phyloP scores from a whole-genome alignment of 495 filamentous ascomycete genomes.

The Penicillium cosmopolitanum region DNA sequence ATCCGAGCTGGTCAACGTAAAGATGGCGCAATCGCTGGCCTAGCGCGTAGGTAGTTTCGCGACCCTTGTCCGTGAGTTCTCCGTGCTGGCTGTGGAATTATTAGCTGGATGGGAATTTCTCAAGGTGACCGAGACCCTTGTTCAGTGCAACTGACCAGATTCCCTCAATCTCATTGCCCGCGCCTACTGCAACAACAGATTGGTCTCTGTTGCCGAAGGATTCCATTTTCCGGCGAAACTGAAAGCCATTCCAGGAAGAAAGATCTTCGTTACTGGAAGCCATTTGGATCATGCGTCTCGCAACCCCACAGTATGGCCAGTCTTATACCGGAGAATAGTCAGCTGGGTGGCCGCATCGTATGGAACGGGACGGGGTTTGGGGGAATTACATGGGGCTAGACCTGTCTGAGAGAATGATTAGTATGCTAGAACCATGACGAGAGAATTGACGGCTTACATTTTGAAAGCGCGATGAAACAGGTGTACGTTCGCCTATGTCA shows the following conservation, averaged over 20 bases:
- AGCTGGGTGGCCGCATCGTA: not conserved
- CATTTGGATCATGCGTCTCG: slow-evolving; percentile 70
- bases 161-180: slow-evolving; percentile 68
- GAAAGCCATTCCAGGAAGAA: slow-evolving; percentile 65
- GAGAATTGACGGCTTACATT: slow-evolving; percentile 56
- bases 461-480: slow-evolving; percentile 83
- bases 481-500: slow-evolving; percentile 72
- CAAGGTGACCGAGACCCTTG: not conserved
- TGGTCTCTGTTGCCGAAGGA: slow-evolving; percentile 75
- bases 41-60: slow-evolving; percentile 80
- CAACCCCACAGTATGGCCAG: slow-evolving; percentile 91
- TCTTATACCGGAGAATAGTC: slow-evolving; percentile 44
- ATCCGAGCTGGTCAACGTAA: slow-evolving; percentile 86
- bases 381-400: slow-evolving; percentile 64
- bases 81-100: slow-evolving; percentile 64
- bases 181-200: slow-evolving; percentile 67
- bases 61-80: slow-evolving; percentile 84
- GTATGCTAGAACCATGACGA: slow-evolving; percentile 14
- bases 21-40: slow-evolving; percentile 78
- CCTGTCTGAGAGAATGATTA: slow-evolving; percentile 59
- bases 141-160: slow-evolving; percentile 59
- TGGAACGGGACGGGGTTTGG: slow-evolving; percentile 1
- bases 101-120: slow-evolving; percentile 16
- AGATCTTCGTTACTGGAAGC: slow-evolving; percentile 62
- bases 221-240: slow-evolving; percentile 81